Base-by-base conservation (phyloP, 257 asterid species). In the Echium plantagineum region DNA sequence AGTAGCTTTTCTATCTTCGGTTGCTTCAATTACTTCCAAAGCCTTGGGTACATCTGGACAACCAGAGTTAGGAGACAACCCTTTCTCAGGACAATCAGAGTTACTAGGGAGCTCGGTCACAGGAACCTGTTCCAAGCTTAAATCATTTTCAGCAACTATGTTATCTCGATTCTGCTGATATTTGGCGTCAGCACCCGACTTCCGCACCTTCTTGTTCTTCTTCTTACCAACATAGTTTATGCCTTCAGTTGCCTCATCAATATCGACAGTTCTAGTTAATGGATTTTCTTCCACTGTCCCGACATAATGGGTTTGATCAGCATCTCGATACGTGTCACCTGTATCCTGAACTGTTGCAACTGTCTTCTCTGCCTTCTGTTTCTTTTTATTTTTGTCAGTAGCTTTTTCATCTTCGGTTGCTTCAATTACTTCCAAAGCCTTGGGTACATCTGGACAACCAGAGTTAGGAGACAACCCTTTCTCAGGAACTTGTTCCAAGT, bases 131-230 rank as follows among this genome's bases (percentile, higher is more conserved):
- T 69, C 63, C 21, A 17, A 54, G 31, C 48, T 28, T 60, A 49
- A 51, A 15, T 52, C 58, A 24, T 63, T 67, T 32, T 56, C 54
- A 4, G 58, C 58, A 65, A 68, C 71, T 24, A 28, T 48, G 35
- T 21, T 18, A 3, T 42, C 49, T 12, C 49, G 17, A 12, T 42
- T 42, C 49, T 42, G 49, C 49, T 42, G 49, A 42, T 10, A 1
- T 42, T 42, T 35, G 47, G 47, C 47, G 13, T 2, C 47, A 35
- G 47, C 47, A 35, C 47, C 47, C 6, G 47, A 55, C 64, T 73
- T 73, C 77, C 65, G 72, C 57, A 0, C 52, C 65, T 62, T 80
- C 65, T 62, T 80, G 74, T 65, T 83, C 75, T 71, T 82, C 71
- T 60, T 65, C 75, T 69, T 70, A 19, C 72, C 75, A 24, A 1